phyloP scores from a whole-genome alignment of 2,329 filamentous ascomycete species.

The Aschersonia sp. region DNA sequence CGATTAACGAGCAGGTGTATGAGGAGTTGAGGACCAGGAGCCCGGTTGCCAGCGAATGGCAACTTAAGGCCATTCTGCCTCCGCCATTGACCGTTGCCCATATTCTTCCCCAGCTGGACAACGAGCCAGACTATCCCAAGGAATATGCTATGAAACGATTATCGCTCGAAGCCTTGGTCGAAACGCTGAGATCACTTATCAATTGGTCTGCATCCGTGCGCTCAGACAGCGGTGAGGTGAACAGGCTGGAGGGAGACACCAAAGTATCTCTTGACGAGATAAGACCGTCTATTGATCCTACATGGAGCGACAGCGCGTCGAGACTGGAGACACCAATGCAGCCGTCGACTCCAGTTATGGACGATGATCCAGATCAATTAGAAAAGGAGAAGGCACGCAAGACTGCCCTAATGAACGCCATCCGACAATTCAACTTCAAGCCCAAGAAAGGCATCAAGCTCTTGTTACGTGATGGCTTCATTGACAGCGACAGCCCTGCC shows the following conservation, averaged over 20 bases:
- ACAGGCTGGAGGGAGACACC: slow-evolving; percentile 17
- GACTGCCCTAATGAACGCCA: slow-evolving; percentile 77
- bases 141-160: slow-evolving; percentile 88
- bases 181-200: slow-evolving; percentile 76
- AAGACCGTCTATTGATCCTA: slow-evolving; percentile 55
- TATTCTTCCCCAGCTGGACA: slow-evolving; percentile 44
- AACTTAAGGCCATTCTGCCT: slow-evolving; percentile 69
- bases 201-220: slow-evolving; percentile 66
- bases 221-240: slow-evolving; percentile 32
- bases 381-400: slow-evolving; percentile 91
- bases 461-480: slow-evolving; percentile 74
- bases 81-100: slow-evolving; percentile 72
- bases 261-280: slow-evolving; percentile 31
- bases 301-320: slow-evolving; percentile 43
- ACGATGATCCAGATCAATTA: slow-evolving; percentile 88
- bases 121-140: slow-evolving; percentile 60
- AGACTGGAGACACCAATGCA: slow-evolving; percentile 41
- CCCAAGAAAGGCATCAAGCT: slow-evolving; percentile 85
- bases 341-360: slow-evolving; percentile 53
- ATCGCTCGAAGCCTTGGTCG: slow-evolving; percentile 75
- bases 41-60: slow-evolving; percentile 60
- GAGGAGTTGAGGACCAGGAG: slow-evolving; percentile 60
- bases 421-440: slow-evolving; percentile 94
- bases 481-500: slow-evolving; percentile 59
- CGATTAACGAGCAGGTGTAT: slow-evolving; percentile 71